Conservation (phyloP, 2,329 filamentous ascomycete genomes). For the Amesomyces nigricolor region DNA sequence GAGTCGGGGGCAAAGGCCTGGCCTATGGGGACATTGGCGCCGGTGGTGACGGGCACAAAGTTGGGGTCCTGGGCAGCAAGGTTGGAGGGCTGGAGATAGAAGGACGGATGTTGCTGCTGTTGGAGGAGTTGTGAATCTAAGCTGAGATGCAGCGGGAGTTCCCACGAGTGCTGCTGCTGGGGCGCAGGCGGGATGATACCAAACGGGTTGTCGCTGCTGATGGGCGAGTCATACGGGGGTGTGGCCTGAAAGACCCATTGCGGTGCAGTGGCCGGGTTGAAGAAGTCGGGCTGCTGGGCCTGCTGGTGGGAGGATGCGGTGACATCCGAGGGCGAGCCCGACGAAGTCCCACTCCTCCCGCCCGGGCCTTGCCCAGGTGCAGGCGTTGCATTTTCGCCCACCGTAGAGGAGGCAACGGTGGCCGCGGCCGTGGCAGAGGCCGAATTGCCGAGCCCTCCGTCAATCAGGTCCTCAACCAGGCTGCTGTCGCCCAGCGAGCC, state of each 20-base stretch:
- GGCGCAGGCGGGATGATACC: slow-evolving; percentile 26
- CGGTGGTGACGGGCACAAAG: slow-evolving; percentile 15
- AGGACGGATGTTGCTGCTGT: slow-evolving; percentile 29
- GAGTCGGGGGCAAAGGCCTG: slow-evolving; percentile 29
- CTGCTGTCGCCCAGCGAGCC: slow-evolving; percentile 11
- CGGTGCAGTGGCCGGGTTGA: slow-evolving; percentile 34
- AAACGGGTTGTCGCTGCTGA: slow-evolving; percentile 30
- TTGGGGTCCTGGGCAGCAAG: slow-evolving; percentile 34
- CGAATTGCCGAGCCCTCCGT: slow-evolving; percentile 17
- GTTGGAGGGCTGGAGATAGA: slow-evolving; percentile 25
- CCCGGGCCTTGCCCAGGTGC: slow-evolving; percentile 8
- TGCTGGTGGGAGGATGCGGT: slow-evolving; percentile 26
- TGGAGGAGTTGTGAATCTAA: slow-evolving; percentile 25
- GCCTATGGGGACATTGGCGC: slow-evolving; percentile 21
- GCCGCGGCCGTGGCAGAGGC: slow-evolving; percentile 14
- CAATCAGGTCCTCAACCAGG: slow-evolving; percentile 12
- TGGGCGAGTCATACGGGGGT: slow-evolving; percentile 44
- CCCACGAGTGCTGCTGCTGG: slow-evolving; percentile 29
- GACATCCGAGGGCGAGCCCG: slow-evolving; percentile 23
- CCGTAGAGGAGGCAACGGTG: slow-evolving; percentile 9
- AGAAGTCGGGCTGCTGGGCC: slow-evolving; percentile 30
- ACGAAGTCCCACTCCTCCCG: slow-evolving; percentile 18
- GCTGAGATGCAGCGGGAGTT: slow-evolving; percentile 28
- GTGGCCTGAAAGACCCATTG: slow-evolving; percentile 46
- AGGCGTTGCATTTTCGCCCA: slow-evolving; percentile 8